Conservation (phyloP, 1,284 basidiomycete species). For the Moesziomyces sp. region DNA sequence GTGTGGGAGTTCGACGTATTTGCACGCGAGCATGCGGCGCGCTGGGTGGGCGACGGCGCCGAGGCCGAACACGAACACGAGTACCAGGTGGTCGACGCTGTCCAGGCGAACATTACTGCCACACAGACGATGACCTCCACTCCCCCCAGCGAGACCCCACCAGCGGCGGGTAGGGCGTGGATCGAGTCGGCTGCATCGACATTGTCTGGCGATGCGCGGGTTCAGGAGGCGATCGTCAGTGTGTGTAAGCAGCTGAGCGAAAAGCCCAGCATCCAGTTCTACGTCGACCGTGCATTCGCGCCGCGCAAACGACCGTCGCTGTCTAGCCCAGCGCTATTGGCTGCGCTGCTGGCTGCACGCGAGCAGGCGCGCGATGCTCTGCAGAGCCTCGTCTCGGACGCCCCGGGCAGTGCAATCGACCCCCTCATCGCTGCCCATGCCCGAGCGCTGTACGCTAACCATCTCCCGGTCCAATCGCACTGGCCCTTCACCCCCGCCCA, state of each 20-base stretch:
- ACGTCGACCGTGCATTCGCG: constrained; percentile 25
- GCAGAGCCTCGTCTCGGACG: too few relatives aligned
- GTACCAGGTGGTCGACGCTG: constrained; percentile 37
- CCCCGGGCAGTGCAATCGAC: too few relatives aligned
- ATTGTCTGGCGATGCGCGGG: constrained; percentile 1
- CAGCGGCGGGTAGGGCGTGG: constrained; percentile 2
- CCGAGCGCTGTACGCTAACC: too few relatives aligned
- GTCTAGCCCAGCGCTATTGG: constrained; percentile 9
- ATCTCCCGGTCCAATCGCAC: too few relatives aligned
- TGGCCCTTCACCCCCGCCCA: too few relatives aligned
- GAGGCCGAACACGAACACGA: constrained; percentile 43
- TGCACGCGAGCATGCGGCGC: constrained; percentile 23
- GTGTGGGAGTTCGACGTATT: constrained; percentile 54
- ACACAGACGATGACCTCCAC: constrained; percentile 2
- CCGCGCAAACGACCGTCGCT: constrained; percentile 3
- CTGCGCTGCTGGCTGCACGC: constrained; percentile 6
- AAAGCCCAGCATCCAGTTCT: constrained; percentile 43
- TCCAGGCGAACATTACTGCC: constrained; percentile 5
- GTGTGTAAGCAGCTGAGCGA: constrained; percentile 12
- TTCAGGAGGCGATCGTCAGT: constrained; percentile 3
- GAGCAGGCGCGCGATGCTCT: not conserved
- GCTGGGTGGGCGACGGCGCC: constrained; percentile 33
- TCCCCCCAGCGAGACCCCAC: not conserved
- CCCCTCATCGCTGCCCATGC: too few relatives aligned
- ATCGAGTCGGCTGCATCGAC: constrained; percentile 1